Evolutionary conservation across 768 basidiomycete species (phyloP), one percentile per base, ranked within the genome.

Genomic region (Rhodotorula kratochvilovae): DNA sequence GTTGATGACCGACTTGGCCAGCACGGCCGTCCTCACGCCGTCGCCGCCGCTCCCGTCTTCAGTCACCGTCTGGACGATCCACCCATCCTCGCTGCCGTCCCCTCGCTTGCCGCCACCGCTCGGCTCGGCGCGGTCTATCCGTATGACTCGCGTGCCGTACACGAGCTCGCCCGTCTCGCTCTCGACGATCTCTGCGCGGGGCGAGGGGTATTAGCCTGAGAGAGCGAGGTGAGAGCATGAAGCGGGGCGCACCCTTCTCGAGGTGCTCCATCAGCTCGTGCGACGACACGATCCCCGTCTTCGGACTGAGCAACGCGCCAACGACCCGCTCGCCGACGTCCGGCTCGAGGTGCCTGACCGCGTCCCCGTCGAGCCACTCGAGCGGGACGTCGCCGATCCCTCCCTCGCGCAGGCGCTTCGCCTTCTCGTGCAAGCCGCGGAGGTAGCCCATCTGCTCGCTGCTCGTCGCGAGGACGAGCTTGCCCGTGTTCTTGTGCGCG

Each of bases 211-310:
- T 3, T 3, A 25, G 35, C 39, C 39, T 13, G 6, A 7, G 39
- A 6, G 6, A 39, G 54, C 5, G 48, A 12, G 7, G n/a, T n/a
- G 42, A 45, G 5, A 42, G 29, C 10, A 11, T 12, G 25, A 23
- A 11, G 39, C 8, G 39, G 8, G 31, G 13, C 39, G 29, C 43
- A 64, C 69, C 60, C 76, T 84, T 85, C 79, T 94, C 92, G 61
- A 98, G 81, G 71, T 86, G 87, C 77, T 87, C 84, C 87, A 97
- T 91, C 63, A 94, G 81, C 8, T 86, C 79, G 82, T 95, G 91
- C 0, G 91, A 90, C 80, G 94, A 89, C 0, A 98, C 80, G 71
- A 98, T 94, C 4, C 96, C 96, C 1, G 93, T 94, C 77, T 88
- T 86, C 16, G 90, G 89, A 66, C 88, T 90, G 84, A 87, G 88